phyloP scores from a whole-genome alignment of 176 grass and related monocot species.

The Pontederia crassipes region DNA sequence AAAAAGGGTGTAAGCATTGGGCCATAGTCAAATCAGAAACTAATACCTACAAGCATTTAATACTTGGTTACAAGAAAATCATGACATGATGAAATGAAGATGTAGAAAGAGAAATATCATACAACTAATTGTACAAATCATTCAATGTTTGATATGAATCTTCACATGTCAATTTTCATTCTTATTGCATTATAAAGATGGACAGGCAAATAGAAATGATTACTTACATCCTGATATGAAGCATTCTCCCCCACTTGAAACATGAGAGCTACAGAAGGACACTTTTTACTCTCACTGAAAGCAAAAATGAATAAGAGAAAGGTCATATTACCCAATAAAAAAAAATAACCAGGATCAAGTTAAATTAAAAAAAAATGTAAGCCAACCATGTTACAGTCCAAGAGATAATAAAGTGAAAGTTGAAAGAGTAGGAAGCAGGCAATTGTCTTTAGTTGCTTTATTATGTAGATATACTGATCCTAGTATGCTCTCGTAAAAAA shows the following conservation, averaged over 20 bases:
- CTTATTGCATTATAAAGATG: background rate
- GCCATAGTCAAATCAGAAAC: background rate
- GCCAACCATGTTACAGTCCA: too few species aligned
- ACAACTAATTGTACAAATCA: conserved; percentile 16
- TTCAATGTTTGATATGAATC: background rate
- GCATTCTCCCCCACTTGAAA: conserved; percentile 96
- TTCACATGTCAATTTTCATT: background rate
- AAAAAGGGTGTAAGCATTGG: background rate
- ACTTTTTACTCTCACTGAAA: conserved; percentile 46
- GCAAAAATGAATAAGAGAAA: conserved; percentile 18
- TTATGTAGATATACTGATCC: background rate
- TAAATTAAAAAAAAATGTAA: too few species aligned
- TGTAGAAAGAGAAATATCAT: background rate
- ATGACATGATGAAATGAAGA: background rate
- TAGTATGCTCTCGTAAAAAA: too few species aligned
- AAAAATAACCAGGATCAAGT: too few species aligned
- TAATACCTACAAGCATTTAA: background rate
- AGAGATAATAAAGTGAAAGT: too few species aligned
- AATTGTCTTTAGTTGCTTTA: conserved; percentile 13
- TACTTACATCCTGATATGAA: conserved; percentile 73
- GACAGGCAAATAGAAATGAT: conserved; percentile 10
- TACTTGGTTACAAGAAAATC: background rate
- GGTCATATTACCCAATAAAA: background rate
- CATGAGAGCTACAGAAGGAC: conserved; percentile 99
- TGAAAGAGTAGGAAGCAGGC: background rate